Base-by-base conservation (phyloP, 768 basidiomycete genomes). In the Suillus bovinus region DNA sequence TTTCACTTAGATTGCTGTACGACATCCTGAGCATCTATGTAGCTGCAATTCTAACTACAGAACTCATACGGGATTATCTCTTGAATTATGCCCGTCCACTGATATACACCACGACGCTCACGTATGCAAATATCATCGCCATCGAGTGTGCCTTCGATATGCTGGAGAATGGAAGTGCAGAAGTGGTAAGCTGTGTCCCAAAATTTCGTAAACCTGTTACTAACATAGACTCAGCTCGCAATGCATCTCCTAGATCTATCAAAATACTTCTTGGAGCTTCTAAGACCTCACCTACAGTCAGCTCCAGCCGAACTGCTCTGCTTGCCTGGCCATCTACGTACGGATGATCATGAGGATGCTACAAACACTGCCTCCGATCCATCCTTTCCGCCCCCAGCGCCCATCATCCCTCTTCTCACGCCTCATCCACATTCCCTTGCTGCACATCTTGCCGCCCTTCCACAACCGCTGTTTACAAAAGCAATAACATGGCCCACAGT, bases 81-180 rank as follows among this genome's bases (percentile, higher is more conserved):
- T 76, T 97, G 66, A 98, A 98, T 72, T 99, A 96, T 74, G 94
- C 94, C 0, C 83, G 96, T 31, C 84, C 94, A 3, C 79, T 98
- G 56, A 92, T 98, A 57, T 98, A 94, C 77, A 97, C 94, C 3
- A 98, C 96, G 0, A 85, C 93, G 0, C 81, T 93, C 62, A 87
- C 88, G 63, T 85, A 86, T 67, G 83, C 88, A 14, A 94, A 87
- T 69, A 82, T 96, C 46, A 77, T 94, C 53, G 87, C 91, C 1
- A 83, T 88, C 14, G 84, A 87, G 52, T 89, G 87, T 64, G 88
- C 91, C 0, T 90, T 95, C 71, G 93, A 95, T 69, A 73, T 94
- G 73, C 80, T 97, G 4, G 80, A 84, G 62, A 80, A 89, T 34
- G 88, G 88, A 4, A 85, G 84, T 17, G 84, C 90, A 0, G 78